Evolutionary conservation across 2,329 filamentous ascomycete species (phyloP).

Genomic region (Albifimbria verrucaria): DNA sequence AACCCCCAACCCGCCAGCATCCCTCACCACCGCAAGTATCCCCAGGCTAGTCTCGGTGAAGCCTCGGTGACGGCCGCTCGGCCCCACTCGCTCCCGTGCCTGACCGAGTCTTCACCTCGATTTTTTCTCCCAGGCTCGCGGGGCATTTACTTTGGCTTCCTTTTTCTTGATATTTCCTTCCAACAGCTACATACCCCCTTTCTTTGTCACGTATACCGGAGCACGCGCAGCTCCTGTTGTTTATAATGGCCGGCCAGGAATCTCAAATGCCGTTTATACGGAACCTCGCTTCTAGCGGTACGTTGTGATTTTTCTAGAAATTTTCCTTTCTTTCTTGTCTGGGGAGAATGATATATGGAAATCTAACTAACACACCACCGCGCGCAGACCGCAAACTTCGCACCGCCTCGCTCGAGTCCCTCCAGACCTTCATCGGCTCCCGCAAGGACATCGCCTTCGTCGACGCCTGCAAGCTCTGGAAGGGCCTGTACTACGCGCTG

Average conservation of each 20-base stretch:
- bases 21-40: too few relatives aligned
- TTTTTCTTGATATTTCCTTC: background rate
- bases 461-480: constrained; percentile 88
- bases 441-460: constrained; percentile 57
- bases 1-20: too few relatives aligned
- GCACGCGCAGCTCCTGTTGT: background rate
- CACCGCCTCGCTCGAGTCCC: constrained; percentile 71
- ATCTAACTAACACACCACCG: constrained; percentile 6
- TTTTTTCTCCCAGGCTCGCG: constrained; percentile 10
- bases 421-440: constrained; percentile 72
- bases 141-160: too few relatives aligned
- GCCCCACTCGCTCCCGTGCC: background rate
- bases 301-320: constrained; percentile 24
- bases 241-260: constrained; percentile 28
- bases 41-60: background rate
- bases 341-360: too few relatives aligned
- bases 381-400: constrained; percentile 70
- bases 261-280: constrained; percentile 70
- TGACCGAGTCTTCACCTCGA: constrained; percentile 15
- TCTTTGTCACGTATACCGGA: background rate
- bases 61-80: background rate
- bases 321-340: background rate
- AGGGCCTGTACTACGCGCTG: constrained; percentile 87
- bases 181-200: background rate
- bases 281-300: constrained; percentile 81